Conservation (phyloP, 108 stramenopile species). For the Stephanodiscus minutulus region DNA sequence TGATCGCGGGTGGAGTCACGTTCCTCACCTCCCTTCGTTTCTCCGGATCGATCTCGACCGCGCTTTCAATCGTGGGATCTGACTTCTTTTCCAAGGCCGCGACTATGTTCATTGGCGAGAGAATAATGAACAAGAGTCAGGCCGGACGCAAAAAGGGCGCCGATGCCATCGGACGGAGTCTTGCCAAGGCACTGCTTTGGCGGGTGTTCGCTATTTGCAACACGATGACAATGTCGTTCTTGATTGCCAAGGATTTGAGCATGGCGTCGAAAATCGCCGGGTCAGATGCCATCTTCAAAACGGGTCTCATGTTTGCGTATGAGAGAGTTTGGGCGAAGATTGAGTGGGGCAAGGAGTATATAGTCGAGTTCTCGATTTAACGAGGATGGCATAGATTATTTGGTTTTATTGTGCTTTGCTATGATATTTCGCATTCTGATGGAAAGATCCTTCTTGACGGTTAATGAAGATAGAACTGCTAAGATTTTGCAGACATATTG, state of each 20-base stretch:
- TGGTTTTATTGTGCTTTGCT: neutral
- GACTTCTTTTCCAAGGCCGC: constrained; percentile 94
- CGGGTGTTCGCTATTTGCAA: constrained; percentile 92
- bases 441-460: neutral
- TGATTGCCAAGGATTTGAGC: constrained; percentile 78
- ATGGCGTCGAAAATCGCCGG: constrained; percentile 93
- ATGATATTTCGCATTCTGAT: neutral
- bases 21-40: constrained; percentile 79
- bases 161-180: constrained; percentile 79
- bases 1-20: constrained; percentile 86
- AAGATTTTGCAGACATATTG: no score
- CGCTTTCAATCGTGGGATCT: constrained; percentile 90
- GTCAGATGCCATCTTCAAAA: constrained; percentile 94
- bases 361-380: constrained; percentile 68
- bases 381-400: neutral
- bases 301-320: constrained; percentile 89
- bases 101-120: constrained; percentile 95
- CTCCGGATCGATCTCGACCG: constrained; percentile 70
- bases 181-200: constrained; percentile 94
- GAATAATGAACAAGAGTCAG: constrained; percentile 91
- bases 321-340: constrained; percentile 89
- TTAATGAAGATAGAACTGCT: neutral
- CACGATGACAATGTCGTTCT: constrained; percentile 86
- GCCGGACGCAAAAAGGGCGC: constrained; percentile 76
- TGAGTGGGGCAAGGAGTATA: constrained; percentile 91